Evolutionary conservation across 345 rosid genomes (phyloP).

Genomic region (Camelina laxa): DNA sequence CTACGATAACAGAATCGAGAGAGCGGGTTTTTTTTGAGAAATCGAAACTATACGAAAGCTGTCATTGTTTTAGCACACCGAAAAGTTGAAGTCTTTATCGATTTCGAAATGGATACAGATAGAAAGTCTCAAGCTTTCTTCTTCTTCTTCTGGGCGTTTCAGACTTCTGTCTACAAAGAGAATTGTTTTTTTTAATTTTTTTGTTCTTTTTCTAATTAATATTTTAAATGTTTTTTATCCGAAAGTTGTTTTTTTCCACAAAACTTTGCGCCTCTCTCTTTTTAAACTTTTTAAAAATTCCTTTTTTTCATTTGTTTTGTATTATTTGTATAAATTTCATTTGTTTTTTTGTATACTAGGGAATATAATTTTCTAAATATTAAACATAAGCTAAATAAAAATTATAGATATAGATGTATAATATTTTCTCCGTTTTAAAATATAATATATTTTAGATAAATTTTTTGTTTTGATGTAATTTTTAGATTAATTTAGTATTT

Average conservation of each 20-base stretch:
- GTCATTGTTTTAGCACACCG: not conserved
- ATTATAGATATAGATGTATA: not conserved
- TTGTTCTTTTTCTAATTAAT: not conserved
- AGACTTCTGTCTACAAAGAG: constrained; percentile 11
- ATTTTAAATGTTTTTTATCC: constrained; percentile 11
- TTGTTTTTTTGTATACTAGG: not conserved
- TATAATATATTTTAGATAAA: too few relatives aligned
- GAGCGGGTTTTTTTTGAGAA: not conserved
- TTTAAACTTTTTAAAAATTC: constrained; percentile 15
- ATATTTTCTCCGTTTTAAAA: too few relatives aligned
- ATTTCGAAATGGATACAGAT: constrained; percentile 6
- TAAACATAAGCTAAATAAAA: not conserved
- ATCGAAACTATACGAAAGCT: not conserved
- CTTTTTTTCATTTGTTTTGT: not conserved
- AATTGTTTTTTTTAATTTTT: not conserved
- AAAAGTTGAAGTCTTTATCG: constrained; percentile 11
- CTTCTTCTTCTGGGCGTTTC: constrained; percentile 17
- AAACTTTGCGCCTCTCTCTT: constrained; percentile 34
- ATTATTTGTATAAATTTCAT: not conserved
- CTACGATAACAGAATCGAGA: not conserved
- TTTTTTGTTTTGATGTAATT: too few relatives aligned
- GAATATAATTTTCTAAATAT: not conserved
- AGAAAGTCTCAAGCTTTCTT: constrained; percentile 20
- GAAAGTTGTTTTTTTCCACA: constrained; percentile 15
- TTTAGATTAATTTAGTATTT: too few relatives aligned